A percentile compares a stretch with the other conserved stretches of the same genome.
These are phyloP conservation scores for Trichocladium antarcticum DNA, from an alignment of 495 filamentous ascomycete species.

Conservation along the genomic window DNA sequence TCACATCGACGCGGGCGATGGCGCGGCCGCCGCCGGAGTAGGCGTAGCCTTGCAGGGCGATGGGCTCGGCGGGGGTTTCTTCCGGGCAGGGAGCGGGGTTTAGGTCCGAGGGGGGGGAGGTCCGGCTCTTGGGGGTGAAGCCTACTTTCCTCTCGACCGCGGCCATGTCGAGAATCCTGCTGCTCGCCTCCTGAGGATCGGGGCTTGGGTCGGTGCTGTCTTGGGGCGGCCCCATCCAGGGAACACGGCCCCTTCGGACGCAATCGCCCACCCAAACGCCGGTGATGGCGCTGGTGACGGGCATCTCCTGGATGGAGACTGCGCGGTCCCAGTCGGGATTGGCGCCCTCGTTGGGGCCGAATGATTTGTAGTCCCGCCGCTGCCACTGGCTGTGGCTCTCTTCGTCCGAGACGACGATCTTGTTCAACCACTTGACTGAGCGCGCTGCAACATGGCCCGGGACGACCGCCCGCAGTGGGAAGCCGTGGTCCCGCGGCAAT, in stretches of 20 bases:
- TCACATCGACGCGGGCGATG: slow-evolving; percentile 46
- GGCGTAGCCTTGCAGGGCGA: slow-evolving; percentile 45
- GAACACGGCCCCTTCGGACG: slow-evolving; percentile 49
- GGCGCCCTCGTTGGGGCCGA: slow-evolving; percentile 46
- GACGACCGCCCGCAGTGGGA: slow-evolving; percentile 48
- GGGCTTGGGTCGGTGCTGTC: neutral
- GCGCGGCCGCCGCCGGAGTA: slow-evolving; percentile 49
- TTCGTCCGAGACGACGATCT: slow-evolving; percentile 46
- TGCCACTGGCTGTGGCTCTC: slow-evolving; percentile 51
- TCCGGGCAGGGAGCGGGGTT: slow-evolving; percentile 2
- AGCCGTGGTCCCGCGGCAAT: slow-evolving; percentile 48
- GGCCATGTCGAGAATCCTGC: slow-evolving; percentile 13
- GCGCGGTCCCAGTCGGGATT: slow-evolving; percentile 46
- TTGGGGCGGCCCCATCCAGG: slow-evolving; percentile 12
- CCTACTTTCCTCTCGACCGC: slow-evolving; percentile 13
- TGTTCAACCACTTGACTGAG: slow-evolving; percentile 55
- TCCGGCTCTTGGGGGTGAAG: slow-evolving; percentile 5
- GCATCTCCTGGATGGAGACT: slow-evolving; percentile 49
- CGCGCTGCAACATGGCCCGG: slow-evolving; percentile 52
- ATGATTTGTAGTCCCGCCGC: slow-evolving; percentile 51
- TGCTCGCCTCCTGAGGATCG: neutral
- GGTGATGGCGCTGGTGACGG: slow-evolving; percentile 45
- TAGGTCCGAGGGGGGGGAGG: neutral
- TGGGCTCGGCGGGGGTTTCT: slow-evolving; percentile 12
- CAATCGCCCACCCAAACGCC: slow-evolving; percentile 29